Base-by-base conservation (phyloP, 768 basidiomycete species). In the Amanita phalloides region DNA sequence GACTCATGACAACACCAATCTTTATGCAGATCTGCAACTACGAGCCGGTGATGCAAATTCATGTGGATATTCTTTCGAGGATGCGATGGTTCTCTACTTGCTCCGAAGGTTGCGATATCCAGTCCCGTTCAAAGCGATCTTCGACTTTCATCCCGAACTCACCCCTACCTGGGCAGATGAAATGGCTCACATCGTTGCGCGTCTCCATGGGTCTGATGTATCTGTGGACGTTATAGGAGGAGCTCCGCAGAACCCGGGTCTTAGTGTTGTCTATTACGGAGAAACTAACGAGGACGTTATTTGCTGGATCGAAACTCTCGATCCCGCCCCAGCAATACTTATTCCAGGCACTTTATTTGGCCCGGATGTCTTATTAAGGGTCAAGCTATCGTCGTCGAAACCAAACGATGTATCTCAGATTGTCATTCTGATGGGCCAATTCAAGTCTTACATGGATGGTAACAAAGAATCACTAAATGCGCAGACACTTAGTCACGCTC, bases 391-490 rank as follows among this genome's bases (percentile, higher is more conserved):
- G 45, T 17, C 17, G 17, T 17, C 17, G 17, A 17, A 17, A 17
- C 17, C 17, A 17, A 17, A 17, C 17, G 17, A 17, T 17, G 17
- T 17, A 17, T 46, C 30, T 46, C 10, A 28, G 10, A 26, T 54
- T 35, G 47, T 56, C 55, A 21, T 56, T 26, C n/a, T 55, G 17
- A 58, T 58, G 57, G 57, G 55, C 53, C 55, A 58, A 47, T 13
- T 23, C 20, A 58, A 56, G 46, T 58, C 57, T 25, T 51, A 47
- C 55, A 56, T 48, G 33, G 1, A 30, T 2, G 37, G 46, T 33
- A 49, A 51, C 43, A 53, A 45, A 20, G 6, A 10, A 1, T 21
- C 45, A 30, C 28, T 46, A 30, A 28, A 46, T 46, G 21, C 57
- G 23, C 28, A 3, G 14, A 54, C 55, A n/a, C 35, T 42, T 11